Percentiles rank a stretch among this genome's conserved stretches.
These are phyloP conservation scores for Populus euphratica DNA, from an alignment of 345 rosid species.

Conservation along the genomic window DNA sequence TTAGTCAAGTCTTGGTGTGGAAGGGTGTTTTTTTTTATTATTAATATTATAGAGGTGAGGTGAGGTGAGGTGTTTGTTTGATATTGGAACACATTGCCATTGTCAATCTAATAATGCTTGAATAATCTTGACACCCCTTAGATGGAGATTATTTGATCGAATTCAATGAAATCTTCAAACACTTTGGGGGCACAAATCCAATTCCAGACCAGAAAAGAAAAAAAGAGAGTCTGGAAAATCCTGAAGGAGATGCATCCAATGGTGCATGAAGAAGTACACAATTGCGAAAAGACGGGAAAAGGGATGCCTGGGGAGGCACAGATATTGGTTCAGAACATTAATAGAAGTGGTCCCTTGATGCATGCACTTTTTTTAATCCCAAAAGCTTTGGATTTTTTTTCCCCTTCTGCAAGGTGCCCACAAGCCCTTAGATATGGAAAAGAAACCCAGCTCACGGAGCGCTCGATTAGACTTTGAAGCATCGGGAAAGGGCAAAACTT, in stretches of 20 bases:
- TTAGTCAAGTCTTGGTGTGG: no score
- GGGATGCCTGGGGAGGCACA: background rate
- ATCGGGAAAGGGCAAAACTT: slow-evolving; percentile 10
- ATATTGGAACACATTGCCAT: no score
- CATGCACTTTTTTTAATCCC: background rate
- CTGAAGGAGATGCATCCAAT: no score
- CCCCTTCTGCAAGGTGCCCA: background rate
- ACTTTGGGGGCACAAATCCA: background rate
- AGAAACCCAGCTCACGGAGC: background rate
- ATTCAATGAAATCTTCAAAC: background rate
- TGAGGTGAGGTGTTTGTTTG: background rate
- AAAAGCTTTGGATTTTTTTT: background rate
- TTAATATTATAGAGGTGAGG: background rate
- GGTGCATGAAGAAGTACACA: background rate
- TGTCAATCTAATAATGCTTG: background rate
- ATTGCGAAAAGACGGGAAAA: slow-evolving; percentile 5
- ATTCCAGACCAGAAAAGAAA: background rate
- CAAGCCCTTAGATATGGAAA: background rate
- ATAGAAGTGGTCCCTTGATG: slow-evolving; percentile 1
- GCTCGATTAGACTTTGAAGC: background rate
- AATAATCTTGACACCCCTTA: background rate
- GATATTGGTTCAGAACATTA: slow-evolving; percentile 7
- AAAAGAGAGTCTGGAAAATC: background rate
- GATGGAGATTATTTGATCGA: background rate
- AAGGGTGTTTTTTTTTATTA: no score